A percentile compares a stretch with the other conserved stretches of the same genome.
Conservation (phyloP, 495 filamentous ascomycete genomes). For the Neurospora hispaniola region DNA sequence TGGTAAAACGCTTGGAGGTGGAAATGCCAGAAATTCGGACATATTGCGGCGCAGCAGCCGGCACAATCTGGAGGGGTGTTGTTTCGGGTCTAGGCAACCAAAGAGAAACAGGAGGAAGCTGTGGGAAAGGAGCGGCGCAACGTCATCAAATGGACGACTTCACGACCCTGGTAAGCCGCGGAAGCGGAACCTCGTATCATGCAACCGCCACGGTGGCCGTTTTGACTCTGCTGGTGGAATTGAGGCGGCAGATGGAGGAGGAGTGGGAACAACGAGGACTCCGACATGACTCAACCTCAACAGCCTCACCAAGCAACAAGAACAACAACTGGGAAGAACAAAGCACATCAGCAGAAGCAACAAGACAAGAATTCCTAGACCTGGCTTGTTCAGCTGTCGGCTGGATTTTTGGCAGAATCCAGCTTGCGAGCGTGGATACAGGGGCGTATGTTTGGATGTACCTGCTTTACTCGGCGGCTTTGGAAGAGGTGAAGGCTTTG, state of each 20-base stretch:
- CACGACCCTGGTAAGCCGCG: slow-evolving; percentile 30
- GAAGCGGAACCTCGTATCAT: slow-evolving; percentile 38
- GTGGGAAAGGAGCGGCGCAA: background rate
- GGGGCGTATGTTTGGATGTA: background rate
- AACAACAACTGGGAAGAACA: background rate
- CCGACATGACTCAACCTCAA: background rate
- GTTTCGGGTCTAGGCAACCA: background rate
- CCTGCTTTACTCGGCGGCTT: background rate
- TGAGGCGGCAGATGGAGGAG: slow-evolving; percentile 39
- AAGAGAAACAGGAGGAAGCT: background rate
- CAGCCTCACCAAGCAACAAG: background rate
- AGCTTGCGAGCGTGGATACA: background rate
- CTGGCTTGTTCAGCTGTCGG: background rate
- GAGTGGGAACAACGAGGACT: slow-evolving; percentile 23
- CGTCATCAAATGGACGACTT: slow-evolving; percentile 26
- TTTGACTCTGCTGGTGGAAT: slow-evolving; percentile 37
- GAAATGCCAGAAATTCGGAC: background rate
- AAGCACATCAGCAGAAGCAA: background rate
- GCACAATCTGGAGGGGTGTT: background rate
- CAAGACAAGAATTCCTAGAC: background rate
- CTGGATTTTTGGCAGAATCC: background rate
- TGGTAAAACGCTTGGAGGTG: background rate
- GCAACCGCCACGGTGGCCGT: slow-evolving; percentile 29
- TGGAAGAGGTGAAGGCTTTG: background rate
- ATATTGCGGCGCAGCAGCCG: background rate